Percentiles rank a stretch among this genome's conserved stretches.
These are phyloP conservation scores for Blastobotrys elegans DNA, from an alignment of 1,139 yeast species.

Conservation along the genomic window DNA sequence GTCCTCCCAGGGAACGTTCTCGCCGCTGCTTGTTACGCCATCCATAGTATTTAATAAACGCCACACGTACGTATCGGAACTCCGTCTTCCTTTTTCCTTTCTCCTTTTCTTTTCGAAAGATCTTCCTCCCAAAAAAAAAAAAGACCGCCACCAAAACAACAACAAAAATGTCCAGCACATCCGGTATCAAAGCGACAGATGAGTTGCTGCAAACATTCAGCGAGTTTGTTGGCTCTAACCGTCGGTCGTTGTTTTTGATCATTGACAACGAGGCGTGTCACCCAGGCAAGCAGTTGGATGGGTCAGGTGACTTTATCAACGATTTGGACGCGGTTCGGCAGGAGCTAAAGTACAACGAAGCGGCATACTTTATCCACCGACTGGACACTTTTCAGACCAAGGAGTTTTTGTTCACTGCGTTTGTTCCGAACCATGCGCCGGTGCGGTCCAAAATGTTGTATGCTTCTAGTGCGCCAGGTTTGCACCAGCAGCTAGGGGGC, in stretches of 20 bases:
- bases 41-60: background rate
- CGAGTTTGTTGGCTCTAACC: constrained; percentile 32
- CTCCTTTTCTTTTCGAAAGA: too few relatives aligned
- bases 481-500: constrained; percentile 67
- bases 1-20: constrained; percentile 58
- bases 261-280: constrained; percentile 38
- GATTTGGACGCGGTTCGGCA: constrained; percentile 40
- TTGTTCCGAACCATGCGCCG: constrained; percentile 81
- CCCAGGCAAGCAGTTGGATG: constrained; percentile 28
- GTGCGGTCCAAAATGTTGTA: constrained; percentile 88
- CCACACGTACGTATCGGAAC: too few relatives aligned
- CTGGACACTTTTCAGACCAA: constrained; percentile 24
- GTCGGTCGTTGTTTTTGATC: constrained; percentile 34
- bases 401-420: constrained; percentile 59
- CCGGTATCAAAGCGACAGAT: constrained; percentile 57
- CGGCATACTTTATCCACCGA: constrained; percentile 56
- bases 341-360: constrained; percentile 45
- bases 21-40: constrained; percentile 48
- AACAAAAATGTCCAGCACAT: constrained; percentile 57
- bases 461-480: constrained; percentile 80
- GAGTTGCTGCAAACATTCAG: constrained; percentile 43
- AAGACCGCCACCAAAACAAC: background rate
- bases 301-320: constrained; percentile 31
- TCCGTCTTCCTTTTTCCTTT: too few relatives aligned
- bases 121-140: constrained; percentile 1